These are phyloP conservation scores for Aspergillus brunneoviolaceus DNA, from an alignment of 2,329 filamentous ascomycete genomes.

Conservation along the genomic window DNA sequence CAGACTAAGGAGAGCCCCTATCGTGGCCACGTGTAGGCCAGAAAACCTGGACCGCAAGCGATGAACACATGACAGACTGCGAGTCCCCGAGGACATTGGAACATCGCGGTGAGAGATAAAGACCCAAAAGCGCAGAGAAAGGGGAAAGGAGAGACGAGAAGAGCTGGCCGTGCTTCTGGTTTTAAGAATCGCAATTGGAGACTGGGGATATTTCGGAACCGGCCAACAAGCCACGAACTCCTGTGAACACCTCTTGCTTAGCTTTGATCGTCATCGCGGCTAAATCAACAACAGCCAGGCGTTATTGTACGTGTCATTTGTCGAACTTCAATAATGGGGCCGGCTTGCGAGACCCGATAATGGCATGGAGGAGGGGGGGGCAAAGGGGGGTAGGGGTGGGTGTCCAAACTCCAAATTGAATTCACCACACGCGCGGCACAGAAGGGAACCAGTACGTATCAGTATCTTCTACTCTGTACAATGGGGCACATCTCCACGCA, in stretches of 20 bases:
- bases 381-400: too few relatives aligned
- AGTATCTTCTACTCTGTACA: background rate
- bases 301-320: background rate
- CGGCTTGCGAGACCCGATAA: background rate
- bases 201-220: background rate
- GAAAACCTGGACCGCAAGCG: conserved; percentile 11
- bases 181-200: background rate
- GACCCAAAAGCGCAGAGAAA: background rate
- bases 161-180: background rate
- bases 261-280: background rate
- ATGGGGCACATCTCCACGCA: conserved; percentile 3
- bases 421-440: conserved; percentile 1
- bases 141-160: background rate
- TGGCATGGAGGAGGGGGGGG: background rate
- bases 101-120: conserved; percentile 9
- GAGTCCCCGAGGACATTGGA: conserved; percentile 21
- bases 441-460: background rate
- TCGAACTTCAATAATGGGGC: background rate
- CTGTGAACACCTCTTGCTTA: background rate
- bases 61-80: conserved; percentile 5
- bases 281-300: background rate
- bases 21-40: conserved; percentile 4
- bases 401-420: background rate
- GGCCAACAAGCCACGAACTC: background rate
- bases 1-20: conserved; percentile 13